Conservation (phyloP, 257 asterid species). For the Ehretia macrophylla region DNA sequence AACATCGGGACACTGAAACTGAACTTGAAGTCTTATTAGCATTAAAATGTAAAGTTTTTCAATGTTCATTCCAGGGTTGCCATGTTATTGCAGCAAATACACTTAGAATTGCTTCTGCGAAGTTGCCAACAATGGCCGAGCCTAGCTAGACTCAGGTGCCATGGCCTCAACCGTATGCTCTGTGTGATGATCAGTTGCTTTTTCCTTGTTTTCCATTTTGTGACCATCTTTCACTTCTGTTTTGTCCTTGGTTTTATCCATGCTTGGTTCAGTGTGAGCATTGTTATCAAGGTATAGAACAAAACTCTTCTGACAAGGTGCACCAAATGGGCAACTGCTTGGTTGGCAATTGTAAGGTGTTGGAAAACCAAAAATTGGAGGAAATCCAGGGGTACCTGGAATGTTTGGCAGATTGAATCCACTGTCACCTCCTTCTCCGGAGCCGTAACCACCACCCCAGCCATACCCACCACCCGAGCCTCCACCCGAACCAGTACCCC, state of each 20-base stretch:
- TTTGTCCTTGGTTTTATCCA: not conserved
- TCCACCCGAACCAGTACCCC: not conserved
- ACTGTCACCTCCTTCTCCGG: not conserved
- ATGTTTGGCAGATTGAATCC: not conserved
- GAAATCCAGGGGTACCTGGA: not conserved
- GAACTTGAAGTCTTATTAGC: not conserved
- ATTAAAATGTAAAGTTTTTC: not conserved
- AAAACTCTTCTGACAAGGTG: not conserved
- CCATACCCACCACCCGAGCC: slow-evolving; percentile 1
- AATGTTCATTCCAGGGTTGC: not conserved
- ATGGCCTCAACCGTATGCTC: not conserved
- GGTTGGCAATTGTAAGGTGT: slow-evolving; percentile 14
- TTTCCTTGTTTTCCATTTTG: not conserved
- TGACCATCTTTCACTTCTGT: not conserved
- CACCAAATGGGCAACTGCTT: not conserved
- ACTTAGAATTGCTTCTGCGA: no score
- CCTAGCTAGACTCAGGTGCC: not conserved
- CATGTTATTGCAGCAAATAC: not conserved
- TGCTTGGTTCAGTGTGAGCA: not conserved
- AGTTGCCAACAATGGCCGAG: no score
- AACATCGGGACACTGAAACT: not conserved
- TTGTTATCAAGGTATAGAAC: not conserved
- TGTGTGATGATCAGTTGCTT: not conserved
- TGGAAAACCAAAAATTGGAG: not conserved
- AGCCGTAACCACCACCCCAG: not conserved